A percentile compares a stretch with the other conserved stretches of the same genome.
These are phyloP conservation scores for Hansenula lynferdii DNA, from an alignment of 1,139 yeast genomes.

Conservation along the genomic window DNA sequence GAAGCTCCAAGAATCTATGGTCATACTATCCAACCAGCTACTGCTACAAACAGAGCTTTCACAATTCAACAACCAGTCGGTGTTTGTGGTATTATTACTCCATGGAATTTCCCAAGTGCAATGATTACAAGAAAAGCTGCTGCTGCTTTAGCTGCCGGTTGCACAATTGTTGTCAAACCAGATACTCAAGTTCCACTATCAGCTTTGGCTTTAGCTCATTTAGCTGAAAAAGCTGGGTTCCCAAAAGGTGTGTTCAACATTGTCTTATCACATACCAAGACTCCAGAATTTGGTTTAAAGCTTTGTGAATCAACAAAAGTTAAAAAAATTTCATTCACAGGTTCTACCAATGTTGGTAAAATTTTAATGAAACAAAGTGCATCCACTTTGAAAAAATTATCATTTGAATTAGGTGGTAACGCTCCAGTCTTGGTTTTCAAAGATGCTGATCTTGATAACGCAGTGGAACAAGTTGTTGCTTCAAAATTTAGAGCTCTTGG, in stretches of 20 bases:
- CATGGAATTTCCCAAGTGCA: conserved; percentile 95
- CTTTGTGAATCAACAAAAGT: conserved; percentile 65
- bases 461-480: conserved; percentile 67
- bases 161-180: conserved; percentile 86
- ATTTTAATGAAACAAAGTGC: conserved; percentile 74
- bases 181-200: conserved; percentile 87
- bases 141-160: conserved; percentile 92
- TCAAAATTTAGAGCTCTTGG: conserved; percentile 74
- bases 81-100: conserved; percentile 86
- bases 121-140: conserved; percentile 92
- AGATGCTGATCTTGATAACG: conserved; percentile 74
- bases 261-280: conserved; percentile 50
- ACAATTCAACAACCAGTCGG: conserved; percentile 81
- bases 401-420: conserved; percentile 90
- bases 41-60: conserved; percentile 51
- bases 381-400: conserved; percentile 72
- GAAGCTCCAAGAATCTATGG: conserved; percentile 81
- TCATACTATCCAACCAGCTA: conserved; percentile 62
- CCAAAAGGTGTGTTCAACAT: conserved; percentile 84
- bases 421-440: conserved; percentile 88
- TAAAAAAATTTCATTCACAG: conserved; percentile 83
- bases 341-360: conserved; percentile 83
- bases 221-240: conserved; percentile 76
- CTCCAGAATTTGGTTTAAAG: conserved; percentile 58
- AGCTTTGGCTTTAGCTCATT: conserved; percentile 73